Base-by-base conservation (phyloP, 192 early-diverging fungal species). In the Coemansia sp. region DNA sequence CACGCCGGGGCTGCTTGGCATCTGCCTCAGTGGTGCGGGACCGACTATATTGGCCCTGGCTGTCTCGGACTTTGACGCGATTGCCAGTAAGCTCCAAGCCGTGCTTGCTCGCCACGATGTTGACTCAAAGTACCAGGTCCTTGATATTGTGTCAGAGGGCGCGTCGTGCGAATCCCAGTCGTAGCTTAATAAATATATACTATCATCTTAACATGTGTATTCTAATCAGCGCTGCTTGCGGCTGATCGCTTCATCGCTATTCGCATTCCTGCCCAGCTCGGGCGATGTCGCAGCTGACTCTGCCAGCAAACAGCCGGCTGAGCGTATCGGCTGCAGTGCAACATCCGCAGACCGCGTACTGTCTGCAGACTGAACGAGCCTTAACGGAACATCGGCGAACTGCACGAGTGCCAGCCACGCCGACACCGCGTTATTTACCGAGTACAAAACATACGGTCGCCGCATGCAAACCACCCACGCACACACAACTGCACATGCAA, bases 21-120 rank as follows among this genome's bases (percentile, higher is more conserved):
- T 93, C 28, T 97, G 96, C 62, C 79, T 98, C 49, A 92, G 89
- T 63, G 97, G 97, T 49, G 97, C 97, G 3, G 97, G 97, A 1
- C 97, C 97, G 18, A 98, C 95, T 31, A 92, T 99, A 42, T 81
- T 99, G 37, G 92, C 90, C 14, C 78, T 99, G 54, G 95, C 94
- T 0, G 85, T 84, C 3, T 77, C 83, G 54, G 87, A 94, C 71
- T 94, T 94, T 84, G 93, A 96, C 60, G 62, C 71, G 25, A 96
- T 98, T 55, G 94, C 93, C 2, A 64, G 51, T 10, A 71, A 73
- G 46, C 70, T 81, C 37, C 64, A 67, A 36, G 49, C 60, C 3
- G 50, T 81, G 20, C 70, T 81, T 61, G 67, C 57, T 7, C 60
- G 61, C 48, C 79, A 81, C 58, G 64, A 63, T 40, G 59, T 76